Conservation (phyloP, 306 rosid genomes). For the Vigna angularis region DNA sequence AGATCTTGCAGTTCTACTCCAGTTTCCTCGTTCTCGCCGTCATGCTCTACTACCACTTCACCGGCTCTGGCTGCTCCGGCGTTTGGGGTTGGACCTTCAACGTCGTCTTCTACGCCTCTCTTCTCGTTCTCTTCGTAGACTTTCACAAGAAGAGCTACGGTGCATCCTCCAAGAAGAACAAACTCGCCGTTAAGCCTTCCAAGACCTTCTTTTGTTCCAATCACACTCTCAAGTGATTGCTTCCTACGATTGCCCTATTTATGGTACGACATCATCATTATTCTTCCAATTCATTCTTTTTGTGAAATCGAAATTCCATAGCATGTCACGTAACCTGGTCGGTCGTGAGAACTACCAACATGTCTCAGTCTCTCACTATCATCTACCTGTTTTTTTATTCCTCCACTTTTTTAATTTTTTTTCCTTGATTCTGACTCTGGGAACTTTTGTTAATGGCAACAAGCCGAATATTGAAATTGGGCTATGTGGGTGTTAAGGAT, state of each 20-base stretch:
- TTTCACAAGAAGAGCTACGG: conserved; percentile 68
- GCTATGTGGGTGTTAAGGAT: not conserved
- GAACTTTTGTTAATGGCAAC: no score
- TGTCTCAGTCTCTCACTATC: no score
- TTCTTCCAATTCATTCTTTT: no score
- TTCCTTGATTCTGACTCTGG: no score
- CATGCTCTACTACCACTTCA: conserved; percentile 63
- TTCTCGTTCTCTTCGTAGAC: conserved; percentile 65
- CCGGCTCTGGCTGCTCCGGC: conserved; percentile 75
- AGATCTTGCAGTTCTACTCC: conserved; percentile 70
- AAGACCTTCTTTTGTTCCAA: not conserved
- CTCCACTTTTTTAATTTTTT: no score
- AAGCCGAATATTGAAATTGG: no score
- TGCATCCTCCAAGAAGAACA: conserved; percentile 25
- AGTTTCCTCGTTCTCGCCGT: conserved; percentile 61
- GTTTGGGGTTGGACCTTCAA: conserved; percentile 79
- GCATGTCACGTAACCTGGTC: no score
- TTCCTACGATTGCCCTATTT: no score
- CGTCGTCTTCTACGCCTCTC: conserved; percentile 66
- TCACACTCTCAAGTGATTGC: not conserved
- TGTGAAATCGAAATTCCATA: no score
- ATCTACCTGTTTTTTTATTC: no score
- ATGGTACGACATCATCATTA: no score
- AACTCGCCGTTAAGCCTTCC: not conserved
- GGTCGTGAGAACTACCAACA: no score